Evolutionary conservation across 345 rosid species (phyloP), one percentile per base, ranked within the genome.

Genomic region (Cardamine chenopodiifolia): DNA sequence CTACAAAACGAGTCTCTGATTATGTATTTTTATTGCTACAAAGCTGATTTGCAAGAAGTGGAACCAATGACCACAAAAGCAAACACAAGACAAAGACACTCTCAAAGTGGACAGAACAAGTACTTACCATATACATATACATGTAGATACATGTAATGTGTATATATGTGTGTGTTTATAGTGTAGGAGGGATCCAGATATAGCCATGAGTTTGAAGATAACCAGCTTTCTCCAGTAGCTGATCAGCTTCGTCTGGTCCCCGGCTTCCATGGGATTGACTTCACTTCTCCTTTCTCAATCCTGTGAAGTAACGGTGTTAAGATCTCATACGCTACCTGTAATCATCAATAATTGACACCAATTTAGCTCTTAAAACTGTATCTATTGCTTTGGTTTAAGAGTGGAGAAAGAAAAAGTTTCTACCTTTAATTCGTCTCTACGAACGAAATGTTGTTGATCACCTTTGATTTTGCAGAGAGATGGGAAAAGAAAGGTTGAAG

Each of bases 401-500:
- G 56, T 25, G 22, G 60, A 18, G 22, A 66, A 37, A 49, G 35
- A 5, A 32, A 5, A 40, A 7, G 65, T 39, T 71, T 49, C 68
- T 85, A 90, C 98, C 97, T 85, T 93, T 62, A 93, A 75, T 80
- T 93, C 98, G 66, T 93, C 98, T 78, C 98, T 78, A 49, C 97
- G 98, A 65, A 93, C 98, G 56, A 93, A 93, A 81, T 93, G 98
- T 82, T 93, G 98, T 77, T 93, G 98, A 77, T 93, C 98, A 2
- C 97, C 98, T 72, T 88, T 79, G 70, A 93, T 90, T 71, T 97
- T 93, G 85, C 49, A 79, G 1, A 48, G 5, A 49, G 50, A 80
- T 2, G 68, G n/a, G 15, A 13, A 49, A 14, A 37, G 19, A 31
- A 60, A 6, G 8, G 31, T n/a, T 74, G 34, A 59, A 49, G 32